These are phyloP conservation scores for Amoeboaphelidium occidentale DNA, from an alignment of 371 early-diverging fungal genomes.

Conservation along the genomic window DNA sequence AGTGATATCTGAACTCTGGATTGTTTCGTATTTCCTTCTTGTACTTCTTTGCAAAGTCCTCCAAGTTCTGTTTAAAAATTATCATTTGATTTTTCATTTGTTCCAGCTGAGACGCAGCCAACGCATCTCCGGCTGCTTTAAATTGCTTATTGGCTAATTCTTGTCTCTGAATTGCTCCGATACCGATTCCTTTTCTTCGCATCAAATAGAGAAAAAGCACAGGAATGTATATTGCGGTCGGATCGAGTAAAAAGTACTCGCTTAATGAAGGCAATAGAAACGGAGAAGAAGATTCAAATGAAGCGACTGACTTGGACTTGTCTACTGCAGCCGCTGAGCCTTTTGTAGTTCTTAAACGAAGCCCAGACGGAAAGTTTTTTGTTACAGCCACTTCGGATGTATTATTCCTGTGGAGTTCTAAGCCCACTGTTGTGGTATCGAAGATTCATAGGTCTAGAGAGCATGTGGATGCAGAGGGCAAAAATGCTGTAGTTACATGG, in stretches of 20 bases:
- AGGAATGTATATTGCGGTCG: not conserved
- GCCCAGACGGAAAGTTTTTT: too few species aligned
- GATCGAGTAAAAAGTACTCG: not conserved
- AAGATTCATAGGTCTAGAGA: too few species aligned
- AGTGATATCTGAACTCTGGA: slow-evolving; percentile 62
- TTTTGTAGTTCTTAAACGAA: too few species aligned
- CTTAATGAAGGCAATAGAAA: too few species aligned
- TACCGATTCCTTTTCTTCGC: slow-evolving; percentile 1
- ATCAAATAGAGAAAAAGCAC: not conserved
- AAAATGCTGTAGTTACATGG: too few species aligned
- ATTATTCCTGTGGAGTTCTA: too few species aligned
- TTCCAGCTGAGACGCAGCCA: slow-evolving; percentile 14
- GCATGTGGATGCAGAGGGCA: too few species aligned
- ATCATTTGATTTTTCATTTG: slow-evolving; percentile 42
- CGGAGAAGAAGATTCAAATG: too few species aligned
- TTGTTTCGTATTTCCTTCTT: slow-evolving; percentile 64
- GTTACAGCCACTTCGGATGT: too few species aligned
- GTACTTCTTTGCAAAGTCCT: slow-evolving; percentile 60
- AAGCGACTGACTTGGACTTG: too few species aligned
- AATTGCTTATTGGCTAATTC: slow-evolving; percentile 10
- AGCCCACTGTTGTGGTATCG: too few species aligned
- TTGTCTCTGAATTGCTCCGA: slow-evolving; percentile 2
- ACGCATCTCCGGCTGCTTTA: slow-evolving; percentile 10
- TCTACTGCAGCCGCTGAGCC: too few species aligned
- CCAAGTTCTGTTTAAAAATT: slow-evolving; percentile 47